Conservation (phyloP, 352 stramenopile genomes). For the Globisporangium heterothallicum region DNA sequence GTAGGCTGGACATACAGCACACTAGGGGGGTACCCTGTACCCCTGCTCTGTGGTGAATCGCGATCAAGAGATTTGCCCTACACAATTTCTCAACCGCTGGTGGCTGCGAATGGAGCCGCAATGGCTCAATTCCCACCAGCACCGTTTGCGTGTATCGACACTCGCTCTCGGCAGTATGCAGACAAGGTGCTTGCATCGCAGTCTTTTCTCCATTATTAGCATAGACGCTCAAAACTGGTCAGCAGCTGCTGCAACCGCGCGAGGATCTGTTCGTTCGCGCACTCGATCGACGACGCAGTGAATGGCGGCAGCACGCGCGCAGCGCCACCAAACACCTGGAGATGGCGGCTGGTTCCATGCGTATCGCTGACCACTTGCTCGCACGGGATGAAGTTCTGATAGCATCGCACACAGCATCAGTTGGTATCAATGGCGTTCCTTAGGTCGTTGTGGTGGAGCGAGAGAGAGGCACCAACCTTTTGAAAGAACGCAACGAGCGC, state of each 20-base stretch:
- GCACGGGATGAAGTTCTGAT: constrained; percentile 15
- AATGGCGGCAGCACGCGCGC: constrained; percentile 43
- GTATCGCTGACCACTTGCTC: not conserved
- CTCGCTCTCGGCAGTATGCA: too few relatives aligned
- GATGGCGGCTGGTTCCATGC: not conserved
- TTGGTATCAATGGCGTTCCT: not conserved
- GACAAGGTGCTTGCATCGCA: too few relatives aligned
- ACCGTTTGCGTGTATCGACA: not conserved
- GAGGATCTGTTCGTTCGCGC: constrained; percentile 50
- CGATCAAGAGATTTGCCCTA: constrained; percentile 81
- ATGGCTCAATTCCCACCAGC: constrained; percentile 37
- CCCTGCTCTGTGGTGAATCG: constrained; percentile 56
- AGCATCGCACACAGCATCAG: not conserved
- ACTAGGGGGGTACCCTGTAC: not conserved
- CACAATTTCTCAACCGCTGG: constrained; percentile 60
- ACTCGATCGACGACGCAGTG: constrained; percentile 13
- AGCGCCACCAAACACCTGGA: constrained; percentile 40
- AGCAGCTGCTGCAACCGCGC: constrained; percentile 34
- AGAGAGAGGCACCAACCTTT: not conserved
- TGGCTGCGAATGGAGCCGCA: constrained; percentile 20
- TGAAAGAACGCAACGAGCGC: constrained; percentile 6
- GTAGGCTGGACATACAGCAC: constrained; percentile 2
- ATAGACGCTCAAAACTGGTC: constrained; percentile 9
- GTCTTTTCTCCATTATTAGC: too few relatives aligned
- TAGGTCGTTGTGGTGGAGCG: not conserved